A percentile compares a stretch with the other conserved stretches of the same genome.
Evolutionary conservation across 345 rosid genomes (phyloP).

Genomic region (Citrus sp.): DNA sequence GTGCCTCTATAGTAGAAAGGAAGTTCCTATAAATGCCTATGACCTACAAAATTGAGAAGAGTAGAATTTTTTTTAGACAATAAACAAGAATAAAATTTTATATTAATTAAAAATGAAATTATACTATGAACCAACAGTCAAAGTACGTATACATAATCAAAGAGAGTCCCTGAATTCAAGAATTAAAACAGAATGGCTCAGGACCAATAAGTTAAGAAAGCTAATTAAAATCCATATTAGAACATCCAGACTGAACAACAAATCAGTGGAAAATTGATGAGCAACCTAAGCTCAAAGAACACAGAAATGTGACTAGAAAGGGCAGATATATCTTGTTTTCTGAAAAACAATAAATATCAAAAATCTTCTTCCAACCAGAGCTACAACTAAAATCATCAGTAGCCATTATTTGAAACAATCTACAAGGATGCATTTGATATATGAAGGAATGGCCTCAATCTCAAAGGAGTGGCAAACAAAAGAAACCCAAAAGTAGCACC

Average conservation of each 20-base stretch:
- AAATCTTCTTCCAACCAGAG: neutral
- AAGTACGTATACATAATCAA: neutral
- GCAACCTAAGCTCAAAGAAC: neutral
- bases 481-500: neutral
- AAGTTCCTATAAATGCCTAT: constrained; percentile 63
- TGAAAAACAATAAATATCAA: neutral
- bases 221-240: neutral
- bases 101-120: neutral
- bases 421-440: neutral
- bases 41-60: constrained; percentile 50
- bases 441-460: neutral
- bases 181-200: neutral
- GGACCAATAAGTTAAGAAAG: neutral
- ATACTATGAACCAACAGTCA: neutral
- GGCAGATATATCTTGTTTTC: neutral
- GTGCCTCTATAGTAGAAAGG: constrained; percentile 64
- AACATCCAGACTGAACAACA: neutral
- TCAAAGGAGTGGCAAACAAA: neutral
- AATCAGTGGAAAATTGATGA: neutral
- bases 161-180: constrained; percentile 15
- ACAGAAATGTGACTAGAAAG: neutral
- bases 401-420: neutral
- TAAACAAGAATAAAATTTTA: neutral
- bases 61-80: neutral
- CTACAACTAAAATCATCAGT: neutral